Conservation (phyloP, 2,329 filamentous ascomycete genomes). For the Calonectria montana region DNA sequence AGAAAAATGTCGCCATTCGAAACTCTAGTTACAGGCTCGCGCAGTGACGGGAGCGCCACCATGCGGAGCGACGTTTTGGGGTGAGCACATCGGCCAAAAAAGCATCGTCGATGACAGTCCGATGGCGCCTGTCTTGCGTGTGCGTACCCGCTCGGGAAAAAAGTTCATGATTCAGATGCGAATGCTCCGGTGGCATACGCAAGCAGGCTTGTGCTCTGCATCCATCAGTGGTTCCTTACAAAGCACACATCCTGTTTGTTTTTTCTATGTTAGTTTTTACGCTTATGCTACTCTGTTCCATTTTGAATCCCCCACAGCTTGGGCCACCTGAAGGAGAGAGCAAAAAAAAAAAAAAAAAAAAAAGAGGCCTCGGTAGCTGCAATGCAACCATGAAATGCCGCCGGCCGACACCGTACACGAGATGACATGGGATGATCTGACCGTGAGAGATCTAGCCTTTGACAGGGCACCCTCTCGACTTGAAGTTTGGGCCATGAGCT, state of each 20-base stretch:
- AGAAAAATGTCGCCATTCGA: slow-evolving; percentile 2
- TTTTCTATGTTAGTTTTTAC: neutral
- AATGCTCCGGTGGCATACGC: neutral
- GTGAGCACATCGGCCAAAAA: neutral
- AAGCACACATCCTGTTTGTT: neutral
- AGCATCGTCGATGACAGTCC: neutral
- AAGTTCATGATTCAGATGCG: neutral
- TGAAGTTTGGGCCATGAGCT: too few relatives aligned
- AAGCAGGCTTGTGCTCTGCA: neutral
- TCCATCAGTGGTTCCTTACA: neutral
- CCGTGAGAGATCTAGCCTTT: neutral
- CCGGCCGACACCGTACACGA: slow-evolving; percentile 5
- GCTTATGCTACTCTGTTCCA: neutral
- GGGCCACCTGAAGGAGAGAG: neutral
- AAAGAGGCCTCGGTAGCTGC: neutral
- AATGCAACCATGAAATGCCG: slow-evolving; percentile 7
- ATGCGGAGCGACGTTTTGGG: neutral
- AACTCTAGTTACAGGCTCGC: neutral
- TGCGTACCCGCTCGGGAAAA: neutral
- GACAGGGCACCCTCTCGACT: neutral
- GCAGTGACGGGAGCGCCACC: neutral
- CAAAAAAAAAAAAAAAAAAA: neutral
- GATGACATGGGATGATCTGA: slow-evolving; percentile 18
- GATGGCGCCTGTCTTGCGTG: neutral
- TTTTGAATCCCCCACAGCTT: neutral